Evolutionary conservation across 2,329 filamentous ascomycete genomes (phyloP).

Genomic region (Cercospora sesami): DNA sequence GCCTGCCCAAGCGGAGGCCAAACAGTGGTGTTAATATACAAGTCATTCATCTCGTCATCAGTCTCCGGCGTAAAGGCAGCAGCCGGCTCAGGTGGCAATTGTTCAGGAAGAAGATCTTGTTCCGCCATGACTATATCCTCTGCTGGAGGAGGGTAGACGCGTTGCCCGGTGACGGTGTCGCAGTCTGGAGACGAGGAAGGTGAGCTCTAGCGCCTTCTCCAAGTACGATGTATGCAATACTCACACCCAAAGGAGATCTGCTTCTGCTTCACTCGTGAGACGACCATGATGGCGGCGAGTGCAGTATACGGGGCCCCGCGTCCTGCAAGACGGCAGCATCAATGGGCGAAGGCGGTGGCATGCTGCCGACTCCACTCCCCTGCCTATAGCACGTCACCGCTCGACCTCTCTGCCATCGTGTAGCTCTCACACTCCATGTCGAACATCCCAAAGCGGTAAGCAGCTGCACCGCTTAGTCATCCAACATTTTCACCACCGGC

Average conservation of each 20-base stretch:
- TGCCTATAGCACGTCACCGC: conserved; percentile 3
- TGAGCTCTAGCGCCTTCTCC: not conserved
- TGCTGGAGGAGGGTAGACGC: conserved; percentile 37
- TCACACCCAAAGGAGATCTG: conserved; percentile 40
- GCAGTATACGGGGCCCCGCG: not conserved
- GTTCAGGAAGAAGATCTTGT: conserved; percentile 36
- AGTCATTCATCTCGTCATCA: conserved; percentile 31
- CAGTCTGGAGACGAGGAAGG: conserved; percentile 33
- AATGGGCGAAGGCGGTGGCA: not conserved
- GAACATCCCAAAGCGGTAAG: not conserved
- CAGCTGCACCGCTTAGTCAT: not conserved
- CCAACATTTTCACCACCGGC: not conserved
- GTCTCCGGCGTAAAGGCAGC: conserved; percentile 24
- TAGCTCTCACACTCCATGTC: not conserved
- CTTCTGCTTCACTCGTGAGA: conserved; percentile 36
- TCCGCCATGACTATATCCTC: conserved; percentile 31
- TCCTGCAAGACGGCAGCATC: not conserved
- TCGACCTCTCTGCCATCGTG: not conserved
- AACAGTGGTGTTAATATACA: conserved; percentile 58
- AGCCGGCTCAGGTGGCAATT: conserved; percentile 35
- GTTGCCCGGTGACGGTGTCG: conserved; percentile 38
- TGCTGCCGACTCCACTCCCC: conserved; percentile 1
- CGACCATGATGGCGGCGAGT: conserved; percentile 30
- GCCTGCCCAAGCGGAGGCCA: conserved; percentile 76
- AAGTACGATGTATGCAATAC: not conserved